Evolutionary conservation across 1,139 yeast species (phyloP).

Genomic region (Zhuliangozyma blackwelliae): DNA sequence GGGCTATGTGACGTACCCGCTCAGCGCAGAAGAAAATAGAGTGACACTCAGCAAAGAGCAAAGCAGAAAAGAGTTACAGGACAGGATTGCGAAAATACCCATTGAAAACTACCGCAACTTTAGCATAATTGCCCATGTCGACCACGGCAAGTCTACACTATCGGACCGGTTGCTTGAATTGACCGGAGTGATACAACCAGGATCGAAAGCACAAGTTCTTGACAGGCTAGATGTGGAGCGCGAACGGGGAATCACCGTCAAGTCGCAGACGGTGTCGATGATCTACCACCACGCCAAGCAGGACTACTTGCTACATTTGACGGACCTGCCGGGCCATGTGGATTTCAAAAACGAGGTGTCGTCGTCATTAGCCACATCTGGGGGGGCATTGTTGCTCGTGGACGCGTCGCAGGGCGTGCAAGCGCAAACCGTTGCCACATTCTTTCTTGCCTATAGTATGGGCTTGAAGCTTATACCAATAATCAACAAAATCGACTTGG

Average conservation of each 20-base stretch:
- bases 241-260: slow-evolving; percentile 93
- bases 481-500: slow-evolving; percentile 87
- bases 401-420: slow-evolving; percentile 97
- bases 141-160: slow-evolving; percentile 92
- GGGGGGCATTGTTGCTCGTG: slow-evolving; percentile 85
- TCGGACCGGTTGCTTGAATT: slow-evolving; percentile 83
- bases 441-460: slow-evolving; percentile 83
- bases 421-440: slow-evolving; percentile 97
- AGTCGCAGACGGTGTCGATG: slow-evolving; percentile 97
- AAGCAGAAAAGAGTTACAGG: slow-evolving; percentile 32
- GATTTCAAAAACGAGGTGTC: slow-evolving; percentile 94
- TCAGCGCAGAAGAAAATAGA: slow-evolving; percentile 27
- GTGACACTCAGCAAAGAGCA: slow-evolving; percentile 29
- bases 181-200: slow-evolving; percentile 83
- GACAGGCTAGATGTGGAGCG: slow-evolving; percentile 92
- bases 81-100: slow-evolving; percentile 70
- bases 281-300: slow-evolving; percentile 64
- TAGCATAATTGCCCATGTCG: slow-evolving; percentile 95
- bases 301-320: slow-evolving; percentile 82
- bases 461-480: slow-evolving; percentile 81
- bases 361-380: slow-evolving; percentile 91
- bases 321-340: slow-evolving; percentile 98
- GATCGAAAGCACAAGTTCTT: slow-evolving; percentile 77
- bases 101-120: slow-evolving; percentile 81
- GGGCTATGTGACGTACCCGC: too few species aligned